phyloP scores from a whole-genome alignment of 345 rosid species.

The Carallia brachiata region DNA sequence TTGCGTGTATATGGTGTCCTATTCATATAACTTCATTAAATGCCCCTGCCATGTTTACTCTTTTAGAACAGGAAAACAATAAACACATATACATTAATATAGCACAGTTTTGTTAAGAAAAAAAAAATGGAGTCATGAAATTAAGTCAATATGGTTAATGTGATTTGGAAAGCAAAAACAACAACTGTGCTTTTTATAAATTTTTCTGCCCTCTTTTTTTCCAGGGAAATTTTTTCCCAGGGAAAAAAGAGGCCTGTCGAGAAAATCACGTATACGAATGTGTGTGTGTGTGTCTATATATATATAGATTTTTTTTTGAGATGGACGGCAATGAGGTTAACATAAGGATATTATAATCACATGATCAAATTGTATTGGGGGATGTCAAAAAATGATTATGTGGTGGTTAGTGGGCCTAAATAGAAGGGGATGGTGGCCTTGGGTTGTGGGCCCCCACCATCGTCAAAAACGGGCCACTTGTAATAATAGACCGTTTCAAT shows the following conservation, averaged over 20 bases:
- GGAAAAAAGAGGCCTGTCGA: too few relatives aligned
- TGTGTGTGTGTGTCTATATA: too few relatives aligned
- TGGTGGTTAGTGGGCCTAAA: too few relatives aligned
- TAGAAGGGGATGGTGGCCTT: conserved; percentile 2
- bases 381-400: too few relatives aligned
- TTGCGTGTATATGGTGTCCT: neutral
- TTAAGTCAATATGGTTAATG: conserved; percentile 18
- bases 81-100: neutral
- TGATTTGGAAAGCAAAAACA: conserved; percentile 12
- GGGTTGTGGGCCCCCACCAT: conserved; percentile 15
- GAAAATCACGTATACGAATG: too few relatives aligned
- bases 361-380: neutral
- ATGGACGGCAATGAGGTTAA: neutral
- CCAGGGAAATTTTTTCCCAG: too few relatives aligned
- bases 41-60: neutral
- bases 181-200: too few relatives aligned
- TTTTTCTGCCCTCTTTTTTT: too few relatives aligned
- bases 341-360: conserved; percentile 1
- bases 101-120: neutral
- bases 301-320: neutral
- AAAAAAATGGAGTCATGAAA: too few relatives aligned
- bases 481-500: neutral
- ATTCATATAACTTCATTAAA: neutral
- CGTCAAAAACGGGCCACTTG: neutral
- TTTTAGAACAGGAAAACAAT: neutral